Evolutionary conservation across 495 filamentous ascomycete genomes (phyloP).

Genomic region (Hyaloscypha variabilis): DNA sequence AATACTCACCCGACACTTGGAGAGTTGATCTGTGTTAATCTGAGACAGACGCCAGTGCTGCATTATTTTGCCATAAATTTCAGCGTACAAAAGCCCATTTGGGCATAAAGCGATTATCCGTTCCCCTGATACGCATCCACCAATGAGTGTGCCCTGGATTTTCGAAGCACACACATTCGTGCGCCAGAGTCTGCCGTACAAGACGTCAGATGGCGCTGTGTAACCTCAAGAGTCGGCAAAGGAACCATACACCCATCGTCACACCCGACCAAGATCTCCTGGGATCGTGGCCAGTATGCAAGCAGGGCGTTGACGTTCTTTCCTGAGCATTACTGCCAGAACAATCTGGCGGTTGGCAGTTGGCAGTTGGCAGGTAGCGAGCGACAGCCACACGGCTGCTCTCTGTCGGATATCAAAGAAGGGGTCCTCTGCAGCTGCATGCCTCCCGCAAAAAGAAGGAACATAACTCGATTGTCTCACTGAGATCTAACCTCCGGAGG

Average conservation of each 20-base stretch:
- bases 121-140: slow-evolving; percentile 1
- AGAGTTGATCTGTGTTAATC: background rate
- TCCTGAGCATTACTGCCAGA: no score
- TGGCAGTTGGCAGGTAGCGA: background rate
- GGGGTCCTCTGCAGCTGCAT: background rate
- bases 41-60: background rate
- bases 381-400: slow-evolving; percentile 4
- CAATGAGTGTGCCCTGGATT: slow-evolving; percentile 3
- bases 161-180: background rate
- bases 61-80: background rate
- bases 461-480: background rate
- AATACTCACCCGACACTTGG: background rate
- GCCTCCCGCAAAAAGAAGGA: no score
- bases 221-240: slow-evolving; percentile 5
- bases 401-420: background rate
- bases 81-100: background rate
- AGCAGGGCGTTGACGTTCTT: background rate
- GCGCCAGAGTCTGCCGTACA: slow-evolving; percentile 5
- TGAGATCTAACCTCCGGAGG: background rate
- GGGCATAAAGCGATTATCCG: background rate
- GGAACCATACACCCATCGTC: slow-evolving; percentile 14
- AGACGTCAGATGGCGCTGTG: background rate
- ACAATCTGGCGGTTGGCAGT: background rate
- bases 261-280: background rate
- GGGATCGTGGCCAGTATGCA: background rate